A percentile compares a stretch with the other conserved stretches of the same genome.
Evolutionary conservation across 345 rosid genomes (phyloP).

Genomic region (Erucastrum elatum): DNA sequence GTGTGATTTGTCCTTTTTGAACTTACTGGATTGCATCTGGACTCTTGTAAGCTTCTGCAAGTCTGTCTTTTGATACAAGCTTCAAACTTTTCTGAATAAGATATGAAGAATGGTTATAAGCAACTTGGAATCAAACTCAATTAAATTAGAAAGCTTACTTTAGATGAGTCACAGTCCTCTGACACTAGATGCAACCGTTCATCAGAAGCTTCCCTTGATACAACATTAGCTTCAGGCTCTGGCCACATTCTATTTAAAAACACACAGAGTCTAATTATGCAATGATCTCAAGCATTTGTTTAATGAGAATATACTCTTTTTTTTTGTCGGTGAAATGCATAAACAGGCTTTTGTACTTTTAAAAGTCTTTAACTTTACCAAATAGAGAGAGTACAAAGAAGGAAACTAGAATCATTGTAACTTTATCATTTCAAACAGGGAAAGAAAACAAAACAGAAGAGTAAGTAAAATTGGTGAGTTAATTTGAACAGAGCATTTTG

Average conservation of each 20-base stretch:
- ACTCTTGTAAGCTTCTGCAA: conserved; percentile 71
- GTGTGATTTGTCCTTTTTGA: neutral
- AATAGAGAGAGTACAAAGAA: conserved; percentile 8
- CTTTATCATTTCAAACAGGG: neutral
- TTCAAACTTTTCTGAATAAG: conserved; percentile 49
- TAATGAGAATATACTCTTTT: neutral
- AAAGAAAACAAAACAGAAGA: neutral
- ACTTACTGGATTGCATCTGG: conserved; percentile 79
- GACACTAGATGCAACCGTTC: conserved; percentile 59
- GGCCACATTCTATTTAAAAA: conserved; percentile 69
- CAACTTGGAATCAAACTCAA: neutral
- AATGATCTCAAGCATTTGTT: neutral
- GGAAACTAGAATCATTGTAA: neutral
- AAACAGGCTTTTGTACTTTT: neutral
- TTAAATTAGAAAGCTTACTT: conserved; percentile 46
- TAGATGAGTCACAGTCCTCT: conserved; percentile 68
- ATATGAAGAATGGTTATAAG: conserved; percentile 2
- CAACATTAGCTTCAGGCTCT: conserved; percentile 65
- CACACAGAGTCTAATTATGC: conserved; percentile 12
- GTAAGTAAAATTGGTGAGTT: neutral
- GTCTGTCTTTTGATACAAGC: conserved; percentile 55
- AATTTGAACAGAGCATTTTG: neutral
- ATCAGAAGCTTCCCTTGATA: conserved; percentile 50
- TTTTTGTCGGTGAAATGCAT: neutral
- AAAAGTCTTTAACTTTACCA: conserved; percentile 9